Base-by-base conservation (phyloP, 2,329 filamentous ascomycete species). In the Botryosphaeria dothidea region DNA sequence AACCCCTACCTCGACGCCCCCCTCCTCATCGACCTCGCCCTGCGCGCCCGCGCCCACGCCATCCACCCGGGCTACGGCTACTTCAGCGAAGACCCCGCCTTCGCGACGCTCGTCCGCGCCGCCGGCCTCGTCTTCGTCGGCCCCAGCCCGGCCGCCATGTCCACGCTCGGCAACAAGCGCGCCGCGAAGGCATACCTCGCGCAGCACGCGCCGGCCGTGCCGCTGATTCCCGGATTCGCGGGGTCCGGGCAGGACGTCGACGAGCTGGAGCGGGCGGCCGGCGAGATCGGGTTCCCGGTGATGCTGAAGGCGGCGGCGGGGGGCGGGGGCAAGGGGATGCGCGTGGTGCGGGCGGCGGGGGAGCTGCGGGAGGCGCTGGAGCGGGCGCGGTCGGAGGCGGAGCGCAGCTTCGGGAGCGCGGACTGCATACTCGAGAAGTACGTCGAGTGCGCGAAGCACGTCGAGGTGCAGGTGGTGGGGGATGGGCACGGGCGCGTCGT, bases 381-480 rank as follows among this genome's bases (percentile, higher is more conserved):
- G 66, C 92, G 88, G 69, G 92, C 49, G 13, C 85, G 90, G 64
- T 91, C 89, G 29, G 88, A 94, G 76, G 92, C 92, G 0, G 82
- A 86, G 66, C 90, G 90, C 1, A 89, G 92, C 0, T 96, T 96
- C 75, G 93, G 92, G 61, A 90, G 93, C 68, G 87, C 92, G 70
- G 91, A 92, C 6, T 90, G 96, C 81, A 86, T 96, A 66, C 90
- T 96, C 25, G 92, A 97, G 78, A 88, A 88, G 69, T 96, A 92
- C 75, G 92, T 94, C 72, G 85, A 90, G 21, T 86, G 88, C 0
- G 91, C 91, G 45, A 86, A 92, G 65, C 93, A 97, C 74, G 91
- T 97, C 65, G 93, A 97, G 77, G 91, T 97, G 4, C 93, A 97
- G 74, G 86, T 97, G 15, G 95, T 97, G 76, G 93, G 92, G 46